Evolutionary conservation across 129 eudicot species (phyloP), one percentile per base, ranked within the genome.

Genomic region (Tagetes erecta): DNA sequence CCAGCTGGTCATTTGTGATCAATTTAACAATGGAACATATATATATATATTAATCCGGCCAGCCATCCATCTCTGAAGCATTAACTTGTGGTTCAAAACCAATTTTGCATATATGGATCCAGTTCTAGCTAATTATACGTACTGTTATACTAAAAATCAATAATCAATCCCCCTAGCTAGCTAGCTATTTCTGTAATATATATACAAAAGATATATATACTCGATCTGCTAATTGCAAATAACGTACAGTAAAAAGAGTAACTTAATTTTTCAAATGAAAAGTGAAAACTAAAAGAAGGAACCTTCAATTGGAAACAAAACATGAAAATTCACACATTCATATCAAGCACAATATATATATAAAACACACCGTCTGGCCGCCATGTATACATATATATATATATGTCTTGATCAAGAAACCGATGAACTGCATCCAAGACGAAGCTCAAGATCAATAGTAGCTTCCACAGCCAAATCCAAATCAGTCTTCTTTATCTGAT

Each of bases 381-480:
- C 27, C 27, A 20, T 20, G 27, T 20, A 20, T 20, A 20, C 27
- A 20, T 20, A 20, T 20, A 20, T 20, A 53, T 31, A 11, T 75
- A 44, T 62, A 41, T 73, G 35, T 73, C 59, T 20, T 20, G 27
- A 20, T 62, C 51, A 76, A 56, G 80, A 76, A 76, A 68, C 50
- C 20, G 46, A 65, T 67, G 78, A 79, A 74, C 68, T 79, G 55
- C 79, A 60, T 36, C 83, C 83, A 34, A 73, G 83, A 68, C 79
- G 83, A 79, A 79, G 83, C 79, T 79, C 83, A 34, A 79, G 70
- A 79, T 79, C 83, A 27, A 79, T 20, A 20, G 27, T 59, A 8
- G 56, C 77, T 35, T 72, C 82, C 41, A 78, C 50, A 8, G 67
- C 36, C 13, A 64, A 64, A 71, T 78, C 79, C 0, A 20, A 20